Evolutionary conservation across 129 eudicot genomes (phyloP), one percentile per base, ranked within the genome.

Genomic region (Chrysanthemum seticuspe): DNA sequence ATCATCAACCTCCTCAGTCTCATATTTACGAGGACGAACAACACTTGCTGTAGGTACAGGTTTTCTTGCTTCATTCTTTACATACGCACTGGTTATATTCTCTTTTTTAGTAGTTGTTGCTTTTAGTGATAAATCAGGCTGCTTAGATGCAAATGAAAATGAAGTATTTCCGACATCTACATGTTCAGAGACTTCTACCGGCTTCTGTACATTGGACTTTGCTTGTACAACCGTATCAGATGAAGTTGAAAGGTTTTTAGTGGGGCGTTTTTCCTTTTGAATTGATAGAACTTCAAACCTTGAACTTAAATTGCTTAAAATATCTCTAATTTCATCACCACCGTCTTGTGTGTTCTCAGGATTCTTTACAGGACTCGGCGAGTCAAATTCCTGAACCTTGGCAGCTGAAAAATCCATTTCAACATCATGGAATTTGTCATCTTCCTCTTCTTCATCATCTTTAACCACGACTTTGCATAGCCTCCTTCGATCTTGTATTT

Each of bases 291-390:
- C 6, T 57, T 90, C 89, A 62, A 94, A 73, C 85, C 73, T 88
- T 56, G 96, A 83, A 64, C 86, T 90, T 67, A 94, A 88, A 62
- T 85, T 86, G 75, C 81, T 83, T 16, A 90, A 83, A 73, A 94
- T 90, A 65, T 88, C 96, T 82, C 93, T 85, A 10, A 94, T 94
- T 77, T 90, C 99, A 65, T 83, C 86, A 34, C 83, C 93, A 74
- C 83, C 80, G 3, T 74, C 78, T 25, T n/a, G 56, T 59, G 15
- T 67, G 53, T 19, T 74, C 75, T 67, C 82, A 10, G 21, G 29
- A 21, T 68, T 73, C 47, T 88, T 83, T 69, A 64, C 68, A 52
- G 77, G 93, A 53, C 78, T 52, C 0, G 97, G 97, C 2, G 89
- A 86, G 65, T 84, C 89, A 76, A 88, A 88, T 62, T 88, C 97